Base-by-base conservation (phyloP, 2,329 filamentous ascomycete genomes). In the Laburnicola sp. region DNA sequence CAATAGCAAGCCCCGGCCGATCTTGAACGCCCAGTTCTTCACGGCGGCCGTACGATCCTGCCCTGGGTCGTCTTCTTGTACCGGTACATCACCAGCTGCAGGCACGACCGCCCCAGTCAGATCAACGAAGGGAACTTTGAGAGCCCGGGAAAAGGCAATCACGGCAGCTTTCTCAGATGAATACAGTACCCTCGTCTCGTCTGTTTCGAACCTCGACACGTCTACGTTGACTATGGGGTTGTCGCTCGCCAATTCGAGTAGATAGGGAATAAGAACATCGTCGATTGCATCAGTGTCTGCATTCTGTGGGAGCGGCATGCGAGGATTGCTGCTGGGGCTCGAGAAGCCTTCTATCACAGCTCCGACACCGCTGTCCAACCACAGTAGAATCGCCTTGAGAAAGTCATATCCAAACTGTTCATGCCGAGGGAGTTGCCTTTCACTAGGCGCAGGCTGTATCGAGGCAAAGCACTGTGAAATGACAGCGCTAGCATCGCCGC, bases 371-470 rank as follows among this genome's bases (percentile, higher is more conserved):
- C 82, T 83, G 48, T 84, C 81, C 2, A 86, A 70, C 82, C 83
- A 87, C 1, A 86, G 73, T 2, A 85, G 62, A 37, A 86, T 84
- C 1, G 84, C 82, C 63, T 83, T 85, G 25, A 86, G 59, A 58
- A 87, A 86, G 57, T 86, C 84, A 58, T 85, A 86, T n/a, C 77
- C 77, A 62, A 86, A 86, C 10, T 79, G 78, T 38, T 82, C 76
- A 21, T 75, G 71, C 6, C 51, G 62, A 11, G 67, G 62, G 7
- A 72, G 37, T 5, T 63, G 58, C 6, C 69, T 58, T 37, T 75
- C 72, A 10, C 64, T 62, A 3, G 72, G 70, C 1, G 80, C 77
- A 16, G 77, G 76, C 36, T 68, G 69, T 25, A 84, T 78, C 21
- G 74, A 71, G n/a, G 74, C 65, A 57, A 83, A 83, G 39, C 73